Evolutionary conservation across 768 basidiomycete genomes (phyloP).

Genomic region (Amanita brunnescens): DNA sequence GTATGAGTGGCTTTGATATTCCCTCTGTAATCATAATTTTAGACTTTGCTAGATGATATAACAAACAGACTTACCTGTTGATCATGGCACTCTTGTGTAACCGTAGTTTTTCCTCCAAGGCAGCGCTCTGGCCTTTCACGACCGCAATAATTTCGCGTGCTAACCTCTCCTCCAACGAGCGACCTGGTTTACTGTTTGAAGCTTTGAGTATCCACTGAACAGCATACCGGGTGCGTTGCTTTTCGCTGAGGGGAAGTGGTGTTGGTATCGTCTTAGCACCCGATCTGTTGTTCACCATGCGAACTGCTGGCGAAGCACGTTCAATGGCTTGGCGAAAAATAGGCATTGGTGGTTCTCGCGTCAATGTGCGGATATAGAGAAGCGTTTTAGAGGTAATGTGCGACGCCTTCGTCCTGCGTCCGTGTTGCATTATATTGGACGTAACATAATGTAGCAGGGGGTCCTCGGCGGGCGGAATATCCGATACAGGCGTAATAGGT

Average conservation of each 20-base stretch:
- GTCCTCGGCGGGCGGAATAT: conserved; percentile 68
- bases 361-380: conserved; percentile 64
- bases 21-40: not conserved
- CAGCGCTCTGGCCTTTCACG: conserved; percentile 51
- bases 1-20: not conserved
- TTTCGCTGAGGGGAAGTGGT: conserved; percentile 70
- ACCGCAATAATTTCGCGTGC: conserved; percentile 73
- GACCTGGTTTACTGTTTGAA: conserved; percentile 46
- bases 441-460: conserved; percentile 66
- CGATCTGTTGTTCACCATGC: conserved; percentile 45
- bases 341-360: conserved; percentile 70
- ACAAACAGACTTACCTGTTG: conserved; percentile 53
- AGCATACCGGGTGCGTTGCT: conserved; percentile 66
- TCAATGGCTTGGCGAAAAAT: conserved; percentile 68
- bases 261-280: conserved; percentile 57
- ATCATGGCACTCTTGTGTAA: conserved; percentile 65
- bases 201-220: conserved; percentile 66
- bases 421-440: conserved; percentile 51
- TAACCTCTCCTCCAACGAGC: conserved; percentile 56
- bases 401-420: conserved; percentile 54
- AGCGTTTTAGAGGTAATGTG: conserved; percentile 53
- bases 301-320: conserved; percentile 62
- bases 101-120: conserved; percentile 51
- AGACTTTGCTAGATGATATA: conserved; percentile 3
- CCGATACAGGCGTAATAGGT: no score